Evolutionary conservation across 345 rosid genomes (phyloP).

Genomic region (Brassica cretica): DNA sequence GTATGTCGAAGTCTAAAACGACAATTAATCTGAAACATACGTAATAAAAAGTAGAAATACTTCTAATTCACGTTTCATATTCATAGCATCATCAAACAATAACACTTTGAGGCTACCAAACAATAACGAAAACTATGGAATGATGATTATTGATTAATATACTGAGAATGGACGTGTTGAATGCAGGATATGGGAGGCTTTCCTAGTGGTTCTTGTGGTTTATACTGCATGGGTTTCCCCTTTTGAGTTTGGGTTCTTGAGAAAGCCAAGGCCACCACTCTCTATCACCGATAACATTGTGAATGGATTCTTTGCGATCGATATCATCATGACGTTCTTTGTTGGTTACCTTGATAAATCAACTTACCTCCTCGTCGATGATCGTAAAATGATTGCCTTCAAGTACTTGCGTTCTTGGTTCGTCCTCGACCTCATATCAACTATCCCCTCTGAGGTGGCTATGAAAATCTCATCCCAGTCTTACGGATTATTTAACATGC

Average conservation of each 20-base stretch:
- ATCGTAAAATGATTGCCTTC: constrained; percentile 67
- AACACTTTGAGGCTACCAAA: background rate
- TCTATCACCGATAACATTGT: constrained; percentile 75
- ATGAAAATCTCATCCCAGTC: constrained; percentile 55
- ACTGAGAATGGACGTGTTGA: constrained; percentile 1
- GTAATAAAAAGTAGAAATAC: background rate
- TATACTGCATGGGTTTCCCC: constrained; percentile 98
- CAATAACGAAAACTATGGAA: background rate
- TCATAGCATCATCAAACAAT: background rate
- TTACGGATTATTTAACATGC: constrained; percentile 85
- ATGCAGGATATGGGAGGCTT: constrained; percentile 81
- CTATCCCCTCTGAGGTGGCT: constrained; percentile 76
- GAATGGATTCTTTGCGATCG: constrained; percentile 84
- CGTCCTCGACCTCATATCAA: constrained; percentile 70
- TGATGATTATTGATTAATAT: background rate
- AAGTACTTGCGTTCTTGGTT: constrained; percentile 82
- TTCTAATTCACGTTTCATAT: background rate
- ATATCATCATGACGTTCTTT: constrained; percentile 80
- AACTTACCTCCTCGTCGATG: constrained; percentile 72
- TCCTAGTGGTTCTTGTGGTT: constrained; percentile 66
- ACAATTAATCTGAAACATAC: no score
- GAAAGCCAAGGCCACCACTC: constrained; percentile 52
- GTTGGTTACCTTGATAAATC: constrained; percentile 75
- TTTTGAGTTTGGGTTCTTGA: constrained; percentile 82
- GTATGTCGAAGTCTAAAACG: no score